Conservation (phyloP, 108 stramenopile species). For the Nitzschia sp. region DNA sequence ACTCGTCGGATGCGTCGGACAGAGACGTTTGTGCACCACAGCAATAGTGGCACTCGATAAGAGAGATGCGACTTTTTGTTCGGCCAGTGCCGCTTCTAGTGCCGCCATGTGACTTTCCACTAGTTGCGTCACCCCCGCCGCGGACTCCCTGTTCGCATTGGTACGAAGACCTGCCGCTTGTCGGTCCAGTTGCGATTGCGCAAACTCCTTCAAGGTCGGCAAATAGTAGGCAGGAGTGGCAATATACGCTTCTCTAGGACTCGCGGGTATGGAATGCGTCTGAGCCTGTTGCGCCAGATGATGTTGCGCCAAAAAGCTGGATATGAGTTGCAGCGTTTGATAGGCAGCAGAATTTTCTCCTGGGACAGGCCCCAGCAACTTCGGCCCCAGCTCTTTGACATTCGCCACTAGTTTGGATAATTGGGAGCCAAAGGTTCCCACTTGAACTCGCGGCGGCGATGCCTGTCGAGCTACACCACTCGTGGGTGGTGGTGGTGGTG, state of each 20-base stretch:
- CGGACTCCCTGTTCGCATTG: slow-evolving; percentile 35
- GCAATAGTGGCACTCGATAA: neutral
- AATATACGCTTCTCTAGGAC: neutral
- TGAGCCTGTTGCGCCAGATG: neutral
- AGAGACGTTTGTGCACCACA: neutral
- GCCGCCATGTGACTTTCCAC: slow-evolving; percentile 18
- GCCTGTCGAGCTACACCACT: neutral
- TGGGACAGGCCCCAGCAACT: neutral
- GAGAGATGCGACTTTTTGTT: neutral
- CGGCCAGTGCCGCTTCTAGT: slow-evolving; percentile 23
- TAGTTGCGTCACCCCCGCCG: slow-evolving; percentile 14
- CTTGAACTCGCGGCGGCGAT: slow-evolving; percentile 1
- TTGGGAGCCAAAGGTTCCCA: neutral
- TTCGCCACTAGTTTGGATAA: neutral
- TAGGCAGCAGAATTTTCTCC: neutral
- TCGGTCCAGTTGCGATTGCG: slow-evolving; percentile 35
- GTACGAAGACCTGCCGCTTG: slow-evolving; percentile 47
- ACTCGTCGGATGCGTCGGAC: neutral
- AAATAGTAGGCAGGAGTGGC: slow-evolving; percentile 12
- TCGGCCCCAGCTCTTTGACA: neutral
- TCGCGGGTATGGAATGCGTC: neutral
- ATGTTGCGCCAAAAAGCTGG: slow-evolving; percentile 1
- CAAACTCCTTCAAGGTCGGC: slow-evolving; percentile 37
- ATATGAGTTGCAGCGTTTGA: slow-evolving; percentile 1
- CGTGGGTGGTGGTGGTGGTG: neutral